A percentile compares a stretch with the other conserved stretches of the same genome.
phyloP scores from a whole-genome alignment of 371 early-diverging fungal species.

The Circinella umbellata region DNA sequence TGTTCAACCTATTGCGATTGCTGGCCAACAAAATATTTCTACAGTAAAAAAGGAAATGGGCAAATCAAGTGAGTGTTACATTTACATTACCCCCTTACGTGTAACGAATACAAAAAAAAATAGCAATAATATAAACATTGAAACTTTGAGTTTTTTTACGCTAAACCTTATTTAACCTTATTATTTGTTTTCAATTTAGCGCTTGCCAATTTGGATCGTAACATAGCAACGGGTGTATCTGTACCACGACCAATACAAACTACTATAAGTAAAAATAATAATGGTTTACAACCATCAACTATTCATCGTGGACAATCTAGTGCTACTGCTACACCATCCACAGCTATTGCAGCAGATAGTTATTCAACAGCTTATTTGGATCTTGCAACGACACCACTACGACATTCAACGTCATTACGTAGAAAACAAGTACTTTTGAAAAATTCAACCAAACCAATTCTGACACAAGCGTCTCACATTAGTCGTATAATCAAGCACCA shows the following conservation, averaged over 20 bases:
- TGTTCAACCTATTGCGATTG: neutral
- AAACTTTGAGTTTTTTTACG: neutral
- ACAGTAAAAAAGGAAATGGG: neutral
- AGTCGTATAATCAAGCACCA: slow-evolving; percentile 9
- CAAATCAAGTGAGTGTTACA: slow-evolving; percentile 9
- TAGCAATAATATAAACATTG: neutral
- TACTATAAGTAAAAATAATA: neutral
- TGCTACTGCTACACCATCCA: neutral
- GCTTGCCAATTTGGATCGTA: neutral
- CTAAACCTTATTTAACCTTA: neutral
- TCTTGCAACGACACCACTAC: slow-evolving; percentile 36
- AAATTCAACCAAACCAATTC: slow-evolving; percentile 1
- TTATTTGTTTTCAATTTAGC: neutral
- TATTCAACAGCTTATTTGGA: slow-evolving; percentile 45
- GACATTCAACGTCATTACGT: slow-evolving; percentile 19
- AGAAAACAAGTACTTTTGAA: slow-evolving; percentile 20
- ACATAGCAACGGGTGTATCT: slow-evolving; percentile 3
- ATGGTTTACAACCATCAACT: neutral
- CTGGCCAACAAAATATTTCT: neutral
- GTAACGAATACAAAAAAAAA: too few species aligned
- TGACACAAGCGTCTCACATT: slow-evolving; percentile 15
- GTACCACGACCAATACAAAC: neutral
- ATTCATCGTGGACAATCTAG: slow-evolving; percentile 6
- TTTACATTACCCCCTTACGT: too few species aligned
- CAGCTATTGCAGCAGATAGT: neutral